These are phyloP conservation scores for Coemansia sp. DNA, from an alignment of 192 early-diverging fungal species.

Conservation along the genomic window DNA sequence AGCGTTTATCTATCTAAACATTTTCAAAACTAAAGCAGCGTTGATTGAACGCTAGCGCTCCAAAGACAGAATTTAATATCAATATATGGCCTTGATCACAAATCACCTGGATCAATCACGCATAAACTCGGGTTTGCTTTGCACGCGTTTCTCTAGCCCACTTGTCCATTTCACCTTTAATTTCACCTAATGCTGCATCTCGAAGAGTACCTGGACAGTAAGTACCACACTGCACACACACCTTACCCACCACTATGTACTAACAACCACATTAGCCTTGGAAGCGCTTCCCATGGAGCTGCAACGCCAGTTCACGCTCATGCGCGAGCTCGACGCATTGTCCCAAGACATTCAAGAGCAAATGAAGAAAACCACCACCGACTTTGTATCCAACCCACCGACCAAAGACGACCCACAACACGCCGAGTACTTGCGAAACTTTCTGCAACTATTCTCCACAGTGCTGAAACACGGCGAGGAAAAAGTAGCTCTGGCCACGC, in stretches of 20 bases:
- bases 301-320: constrained; percentile 86
- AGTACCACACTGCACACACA: constrained; percentile 5
- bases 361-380: constrained; percentile 64
- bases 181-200: constrained; percentile 58
- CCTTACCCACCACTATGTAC: not conserved
- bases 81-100: no score
- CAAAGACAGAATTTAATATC: no score
- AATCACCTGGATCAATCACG: no score
- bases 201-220: constrained; percentile 91
- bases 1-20: no score
- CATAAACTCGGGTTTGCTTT: no score
- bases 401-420: constrained; percentile 50
- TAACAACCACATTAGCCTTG: constrained; percentile 54
- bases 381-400: constrained; percentile 68
- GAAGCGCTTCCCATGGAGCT: constrained; percentile 77
- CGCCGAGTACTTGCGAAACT: constrained; percentile 54
- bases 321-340: constrained; percentile 86
- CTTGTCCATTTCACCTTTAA: no score
- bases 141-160: no score
- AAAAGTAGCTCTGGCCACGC: constrained; percentile 88
- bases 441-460: constrained; percentile 64
- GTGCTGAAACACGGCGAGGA: constrained; percentile 87
- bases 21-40: no score
- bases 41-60: no score
- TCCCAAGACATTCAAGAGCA: constrained; percentile 71